Evolutionary conservation across 352 stramenopile genomes (phyloP).

Genomic region (Phytopythium mirpurense): DNA sequence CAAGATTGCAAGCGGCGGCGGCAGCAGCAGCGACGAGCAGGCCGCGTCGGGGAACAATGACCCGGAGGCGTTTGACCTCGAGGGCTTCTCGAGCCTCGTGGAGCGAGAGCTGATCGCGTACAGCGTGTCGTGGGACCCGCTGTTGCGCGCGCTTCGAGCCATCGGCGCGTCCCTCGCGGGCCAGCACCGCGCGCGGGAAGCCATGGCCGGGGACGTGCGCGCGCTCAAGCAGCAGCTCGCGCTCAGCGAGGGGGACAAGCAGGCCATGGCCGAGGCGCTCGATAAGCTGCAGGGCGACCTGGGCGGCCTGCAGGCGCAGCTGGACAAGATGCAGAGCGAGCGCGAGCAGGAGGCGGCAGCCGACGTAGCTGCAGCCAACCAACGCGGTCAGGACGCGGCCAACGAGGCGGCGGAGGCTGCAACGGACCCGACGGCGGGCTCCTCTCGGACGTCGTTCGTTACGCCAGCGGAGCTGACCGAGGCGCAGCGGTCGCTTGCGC

Average conservation of each 20-base stretch:
- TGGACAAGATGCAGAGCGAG: constrained; percentile 24
- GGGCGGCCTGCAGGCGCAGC: constrained; percentile 35
- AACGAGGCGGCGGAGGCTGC: not conserved
- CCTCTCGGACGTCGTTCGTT: constrained; percentile 15
- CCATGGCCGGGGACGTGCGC: constrained; percentile 44
- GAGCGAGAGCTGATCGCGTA: constrained; percentile 67
- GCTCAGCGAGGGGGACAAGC: constrained; percentile 48
- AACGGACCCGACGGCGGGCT: not conserved
- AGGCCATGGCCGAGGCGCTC: constrained; percentile 37
- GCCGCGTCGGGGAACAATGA: constrained; percentile 9
- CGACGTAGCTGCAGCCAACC: not conserved
- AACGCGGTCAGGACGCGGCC: not conserved
- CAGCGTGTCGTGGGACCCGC: constrained; percentile 64
- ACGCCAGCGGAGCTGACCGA: constrained; percentile 41
- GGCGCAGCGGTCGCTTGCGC: constrained; percentile 37
- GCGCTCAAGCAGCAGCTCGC: constrained; percentile 36
- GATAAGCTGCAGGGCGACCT: constrained; percentile 46
- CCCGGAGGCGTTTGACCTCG: constrained; percentile 26
- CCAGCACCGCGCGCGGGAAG: constrained; percentile 48
- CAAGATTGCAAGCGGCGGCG: not conserved
- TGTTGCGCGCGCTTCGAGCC: constrained; percentile 58
- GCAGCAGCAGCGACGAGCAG: too few species aligned
- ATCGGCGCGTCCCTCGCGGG: constrained; percentile 46
- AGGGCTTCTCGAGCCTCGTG: constrained; percentile 55
- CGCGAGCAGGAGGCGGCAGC: constrained; percentile 8